phyloP scores from a whole-genome alignment of 2,329 filamentous ascomycete genomes.

The Hawksworthiomyces lignivorus region DNA sequence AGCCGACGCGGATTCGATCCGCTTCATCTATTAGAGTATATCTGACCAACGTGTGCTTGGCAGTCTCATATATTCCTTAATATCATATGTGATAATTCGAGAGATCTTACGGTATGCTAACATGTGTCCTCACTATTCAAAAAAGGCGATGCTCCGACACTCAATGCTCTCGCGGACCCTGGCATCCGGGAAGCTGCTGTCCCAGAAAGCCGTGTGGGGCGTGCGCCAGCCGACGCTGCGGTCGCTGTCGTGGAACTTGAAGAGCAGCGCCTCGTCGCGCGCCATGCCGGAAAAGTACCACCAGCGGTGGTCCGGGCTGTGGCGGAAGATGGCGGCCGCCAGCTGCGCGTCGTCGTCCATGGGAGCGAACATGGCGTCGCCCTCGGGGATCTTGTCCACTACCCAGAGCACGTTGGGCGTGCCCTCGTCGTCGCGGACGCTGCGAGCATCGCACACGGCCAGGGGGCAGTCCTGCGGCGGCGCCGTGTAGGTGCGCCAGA shows the following conservation, averaged over 20 bases:
- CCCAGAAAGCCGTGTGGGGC: constrained; percentile 2
- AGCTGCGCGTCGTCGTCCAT: constrained; percentile 5
- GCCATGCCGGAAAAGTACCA: constrained; percentile 3
- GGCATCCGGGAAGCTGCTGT: neutral
- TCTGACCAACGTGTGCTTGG: too few relatives aligned
- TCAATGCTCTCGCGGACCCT: constrained; percentile 4
- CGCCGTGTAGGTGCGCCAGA: constrained; percentile 1
- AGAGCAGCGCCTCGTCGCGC: constrained; percentile 1
- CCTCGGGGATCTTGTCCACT: constrained; percentile 3
- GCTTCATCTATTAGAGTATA: too few relatives aligned
- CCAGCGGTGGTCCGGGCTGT: neutral
- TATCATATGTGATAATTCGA: too few relatives aligned
- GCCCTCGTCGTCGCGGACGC: constrained; percentile 1
- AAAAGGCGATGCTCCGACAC: neutral
- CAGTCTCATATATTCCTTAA: too few relatives aligned
- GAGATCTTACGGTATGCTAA: too few relatives aligned
- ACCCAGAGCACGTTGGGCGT: constrained; percentile 4
- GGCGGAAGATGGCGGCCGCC: constrained; percentile 1
- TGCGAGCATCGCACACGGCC: constrained; percentile 1
- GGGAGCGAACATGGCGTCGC: constrained; percentile 3
- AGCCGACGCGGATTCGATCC: too few relatives aligned
- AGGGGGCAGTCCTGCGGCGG: neutral
- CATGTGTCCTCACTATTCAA: too few relatives aligned
- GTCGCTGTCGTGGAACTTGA: constrained; percentile 24
- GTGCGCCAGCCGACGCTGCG: constrained; percentile 2